Evolutionary conservation across 2,329 filamentous ascomycete species (phyloP).

Genomic region (Ustilaginoidea virens): DNA sequence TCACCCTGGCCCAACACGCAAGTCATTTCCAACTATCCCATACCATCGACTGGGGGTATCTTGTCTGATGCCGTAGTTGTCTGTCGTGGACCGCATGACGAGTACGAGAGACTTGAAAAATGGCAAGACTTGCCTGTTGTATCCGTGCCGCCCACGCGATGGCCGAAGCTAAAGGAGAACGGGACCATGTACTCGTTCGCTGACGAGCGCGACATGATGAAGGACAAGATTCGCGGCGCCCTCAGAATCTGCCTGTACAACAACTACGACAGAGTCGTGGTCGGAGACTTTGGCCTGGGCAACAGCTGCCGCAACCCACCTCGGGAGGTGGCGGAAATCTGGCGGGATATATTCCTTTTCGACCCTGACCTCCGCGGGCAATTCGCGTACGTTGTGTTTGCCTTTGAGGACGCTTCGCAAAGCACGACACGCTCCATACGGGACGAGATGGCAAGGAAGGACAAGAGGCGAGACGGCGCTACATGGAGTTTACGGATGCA

Average conservation of each 20-base stretch:
- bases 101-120: conserved; percentile 39
- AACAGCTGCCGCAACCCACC: conserved; percentile 50
- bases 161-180: conserved; percentile 55
- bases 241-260: conserved; percentile 53
- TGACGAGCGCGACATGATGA: conserved; percentile 55
- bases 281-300: conserved; percentile 50
- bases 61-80: conserved; percentile 58
- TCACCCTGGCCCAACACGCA: conserved; percentile 38
- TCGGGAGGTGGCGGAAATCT: conserved; percentile 47
- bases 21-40: conserved; percentile 46
- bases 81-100: conserved; percentile 54
- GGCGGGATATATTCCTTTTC: conserved; percentile 48
- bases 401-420: conserved; percentile 42
- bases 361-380: conserved; percentile 47
- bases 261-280: conserved; percentile 39
- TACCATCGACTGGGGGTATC: conserved; percentile 53
- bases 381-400: conserved; percentile 46
- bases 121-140: conserved; percentile 54
- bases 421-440: conserved; percentile 37
- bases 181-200: conserved; percentile 58
- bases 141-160: conserved; percentile 54
- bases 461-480: conserved; percentile 16
- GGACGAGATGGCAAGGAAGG: conserved; percentile 40
- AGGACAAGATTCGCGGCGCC: conserved; percentile 55
- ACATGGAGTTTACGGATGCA: conserved; percentile 19